Evolutionary conservation across 352 stramenopile genomes (phyloP), one percentile per base, ranked within the genome.

Genomic region (Stephanocyclus meneghinianus): DNA sequence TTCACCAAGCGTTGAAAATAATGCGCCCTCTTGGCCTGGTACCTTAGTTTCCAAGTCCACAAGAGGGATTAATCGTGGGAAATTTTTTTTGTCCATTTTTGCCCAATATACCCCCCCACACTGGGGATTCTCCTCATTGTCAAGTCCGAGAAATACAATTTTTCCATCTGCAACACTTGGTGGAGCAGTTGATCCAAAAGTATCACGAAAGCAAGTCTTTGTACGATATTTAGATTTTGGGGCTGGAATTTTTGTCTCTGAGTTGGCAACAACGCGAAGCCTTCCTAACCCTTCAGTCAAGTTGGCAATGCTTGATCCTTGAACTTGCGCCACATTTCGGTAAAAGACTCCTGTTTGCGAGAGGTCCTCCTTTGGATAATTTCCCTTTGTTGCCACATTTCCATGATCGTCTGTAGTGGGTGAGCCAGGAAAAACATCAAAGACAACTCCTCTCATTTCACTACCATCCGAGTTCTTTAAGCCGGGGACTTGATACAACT

Each of bases 281-380:
- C 0, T 18, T 63, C 16, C 26, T n/a, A 32, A 32, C 5, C 13
- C 13, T 63, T 18, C 15, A 35, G 4, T 29, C 15, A 32, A 18
- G 3, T 44, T n/a, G 56, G 15, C 15, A n/a, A 32, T 63, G 60
- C n/a, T 30, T 30, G 48, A 51, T 35, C 32, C 8, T 51, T 35
- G 7, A 30, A 16, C 30, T 11, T 29, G 29, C 16, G 32, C 40
- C 10, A 60, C 40, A n/a, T 57, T 16, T 6, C 63, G 9, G 35
- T 60, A 71, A 21, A 71, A 71, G 15, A 71, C 63, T 8, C 63
- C 63, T 40, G 63, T 71, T 40, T 71, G 40, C 1, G 30, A 32
- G 30, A 37, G n/a, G 18, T 2, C 11, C 1, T 32, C 40, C 30
- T 71, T 59, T 29, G 40, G 40, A 44, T 71, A 71, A 30, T 71